phyloP scores from a whole-genome alignment of 306 rosid genomes.

The Vigna radiata region DNA sequence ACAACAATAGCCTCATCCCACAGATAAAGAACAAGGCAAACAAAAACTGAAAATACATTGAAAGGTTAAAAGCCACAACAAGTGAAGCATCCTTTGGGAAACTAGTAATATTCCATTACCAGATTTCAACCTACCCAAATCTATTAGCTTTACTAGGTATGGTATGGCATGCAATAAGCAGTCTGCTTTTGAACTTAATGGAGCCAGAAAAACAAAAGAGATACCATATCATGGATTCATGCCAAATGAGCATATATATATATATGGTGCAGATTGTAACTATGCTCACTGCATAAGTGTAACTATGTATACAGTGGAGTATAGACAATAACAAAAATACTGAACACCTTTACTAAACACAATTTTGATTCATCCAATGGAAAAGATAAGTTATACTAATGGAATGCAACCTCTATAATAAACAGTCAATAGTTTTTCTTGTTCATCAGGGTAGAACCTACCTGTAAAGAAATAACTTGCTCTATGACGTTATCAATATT shows the following conservation, averaged over 20 bases:
- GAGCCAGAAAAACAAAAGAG: background rate
- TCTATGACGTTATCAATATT: slow-evolving; percentile 55
- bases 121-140: background rate
- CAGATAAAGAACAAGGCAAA: background rate
- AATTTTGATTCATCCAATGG: background rate
- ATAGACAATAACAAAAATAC: too few relatives aligned
- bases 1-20: background rate
- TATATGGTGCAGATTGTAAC: background rate
- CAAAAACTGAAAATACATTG: slow-evolving; percentile 13
- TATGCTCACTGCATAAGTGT: background rate
- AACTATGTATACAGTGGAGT: background rate
- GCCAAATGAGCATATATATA: background rate
- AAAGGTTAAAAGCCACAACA: slow-evolving; percentile 1
- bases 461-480: slow-evolving; percentile 58
- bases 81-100: background rate
- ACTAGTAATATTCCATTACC: slow-evolving; percentile 4
- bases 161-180: background rate
- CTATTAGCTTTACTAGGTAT: background rate
- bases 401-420: background rate
- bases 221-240: background rate
- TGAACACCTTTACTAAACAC: too few relatives aligned
- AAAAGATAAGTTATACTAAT: slow-evolving; percentile 21
- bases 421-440: slow-evolving; percentile 29
- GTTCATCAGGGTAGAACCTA: slow-evolving; percentile 45
- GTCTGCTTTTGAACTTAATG: background rate